A percentile compares a stretch with the other conserved stretches of the same genome.
phyloP scores from a whole-genome alignment of 768 basidiomycete species.

The Rossbeevera mucosa region DNA sequence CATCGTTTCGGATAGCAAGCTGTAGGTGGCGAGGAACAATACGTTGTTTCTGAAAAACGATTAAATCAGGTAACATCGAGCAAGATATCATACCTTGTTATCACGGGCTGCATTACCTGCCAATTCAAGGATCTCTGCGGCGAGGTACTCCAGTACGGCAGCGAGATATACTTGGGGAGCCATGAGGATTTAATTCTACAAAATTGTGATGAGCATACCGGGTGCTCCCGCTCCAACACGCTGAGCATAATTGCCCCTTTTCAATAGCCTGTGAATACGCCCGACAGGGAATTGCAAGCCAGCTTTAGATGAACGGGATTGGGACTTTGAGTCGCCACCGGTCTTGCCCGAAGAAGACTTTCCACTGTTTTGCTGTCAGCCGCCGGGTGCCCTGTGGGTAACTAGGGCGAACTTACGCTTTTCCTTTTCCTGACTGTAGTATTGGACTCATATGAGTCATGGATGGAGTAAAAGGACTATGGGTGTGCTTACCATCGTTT shows the following conservation, averaged over 20 bases:
- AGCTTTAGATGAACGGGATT: conserved; percentile 64
- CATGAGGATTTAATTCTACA: neutral
- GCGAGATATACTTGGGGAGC: conserved; percentile 65
- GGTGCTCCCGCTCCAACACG: conserved; percentile 68
- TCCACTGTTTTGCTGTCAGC: conserved; percentile 30
- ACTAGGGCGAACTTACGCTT: conserved; percentile 36
- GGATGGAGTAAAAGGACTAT: neutral
- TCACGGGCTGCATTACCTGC: conserved; percentile 77
- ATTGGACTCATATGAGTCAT: conserved; percentile 4
- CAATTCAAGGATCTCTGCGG: conserved; percentile 82
- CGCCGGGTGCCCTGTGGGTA: neutral
- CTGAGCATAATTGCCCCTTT: conserved; percentile 68
- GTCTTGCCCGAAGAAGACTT: conserved; percentile 46
- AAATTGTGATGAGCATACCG: conserved; percentile 35
- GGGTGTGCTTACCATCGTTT: conserved; percentile 31
- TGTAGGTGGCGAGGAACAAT: conserved; percentile 78
- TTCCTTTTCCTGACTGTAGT: conserved; percentile 52
- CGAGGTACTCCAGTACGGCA: conserved; percentile 82
- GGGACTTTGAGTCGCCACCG: conserved; percentile 50
- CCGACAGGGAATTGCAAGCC: conserved; percentile 75
- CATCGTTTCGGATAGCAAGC: conserved; percentile 72
- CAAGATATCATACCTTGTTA: conserved; percentile 43
- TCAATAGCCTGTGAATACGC: conserved; percentile 76
- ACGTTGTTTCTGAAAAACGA: conserved; percentile 50
- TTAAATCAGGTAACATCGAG: neutral